Evolutionary conservation across 2,329 filamentous ascomycete genomes (phyloP).

Genomic region (Xylogone sp.): DNA sequence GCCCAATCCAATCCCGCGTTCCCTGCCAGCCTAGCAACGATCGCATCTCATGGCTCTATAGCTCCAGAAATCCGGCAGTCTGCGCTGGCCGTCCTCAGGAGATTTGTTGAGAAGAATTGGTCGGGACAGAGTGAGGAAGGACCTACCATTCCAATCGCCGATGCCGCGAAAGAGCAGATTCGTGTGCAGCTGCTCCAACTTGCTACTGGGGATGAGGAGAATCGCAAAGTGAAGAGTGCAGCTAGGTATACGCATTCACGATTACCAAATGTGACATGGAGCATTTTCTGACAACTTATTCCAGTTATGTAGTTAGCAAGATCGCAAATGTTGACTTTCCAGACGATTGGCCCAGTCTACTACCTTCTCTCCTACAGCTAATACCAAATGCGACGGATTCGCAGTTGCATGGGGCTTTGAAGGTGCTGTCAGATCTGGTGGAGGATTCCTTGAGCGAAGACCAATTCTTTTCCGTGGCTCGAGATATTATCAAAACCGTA

Average conservation of each 20-base stretch:
- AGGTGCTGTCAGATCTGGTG: conserved; percentile 83
- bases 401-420: conserved; percentile 84
- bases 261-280: conserved; percentile 2
- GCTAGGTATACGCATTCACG: conserved; percentile 60
- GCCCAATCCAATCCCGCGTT: conserved; percentile 59
- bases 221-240: conserved; percentile 84
- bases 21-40: conserved; percentile 73
- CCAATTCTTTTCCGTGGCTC: conserved; percentile 88
- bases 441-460: conserved; percentile 92
- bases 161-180: conserved; percentile 70
- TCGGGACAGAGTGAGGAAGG: conserved; percentile 61
- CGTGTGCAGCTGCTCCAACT: conserved; percentile 73
- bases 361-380: conserved; percentile 74
- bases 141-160: conserved; percentile 61
- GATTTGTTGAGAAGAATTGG: conserved; percentile 84
- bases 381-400: conserved; percentile 72
- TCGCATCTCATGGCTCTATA: conserved; percentile 73
- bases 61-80: conserved; percentile 76
- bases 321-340: conserved; percentile 93
- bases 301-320: conserved; percentile 76
- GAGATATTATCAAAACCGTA: conserved; percentile 78
- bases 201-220: conserved; percentile 64
- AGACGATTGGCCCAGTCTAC: conserved; percentile 87
- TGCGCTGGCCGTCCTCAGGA: conserved; percentile 74
- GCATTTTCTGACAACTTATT: conserved; percentile 1